These are phyloP conservation scores for Zasmidium angulare DNA, from an alignment of 2,329 filamentous ascomycete genomes.

Conservation along the genomic window DNA sequence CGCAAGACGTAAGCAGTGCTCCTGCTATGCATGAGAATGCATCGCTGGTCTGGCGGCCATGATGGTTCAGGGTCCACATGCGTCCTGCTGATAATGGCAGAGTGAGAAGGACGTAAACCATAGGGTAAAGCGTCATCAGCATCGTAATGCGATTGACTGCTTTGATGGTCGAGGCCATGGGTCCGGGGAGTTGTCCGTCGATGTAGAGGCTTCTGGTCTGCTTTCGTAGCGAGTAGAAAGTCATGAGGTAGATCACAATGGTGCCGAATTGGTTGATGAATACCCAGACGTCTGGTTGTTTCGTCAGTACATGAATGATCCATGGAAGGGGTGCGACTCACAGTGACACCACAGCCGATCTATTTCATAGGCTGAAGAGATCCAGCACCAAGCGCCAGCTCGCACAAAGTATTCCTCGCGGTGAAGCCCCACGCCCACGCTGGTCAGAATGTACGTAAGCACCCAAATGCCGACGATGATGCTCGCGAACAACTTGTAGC, in stretches of 20 bases:
- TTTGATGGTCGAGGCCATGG: constrained; percentile 27
- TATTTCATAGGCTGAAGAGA: constrained; percentile 54
- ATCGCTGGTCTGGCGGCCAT: constrained; percentile 33
- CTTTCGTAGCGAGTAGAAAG: constrained; percentile 32
- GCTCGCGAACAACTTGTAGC: constrained; percentile 52
- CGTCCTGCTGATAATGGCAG: constrained; percentile 63
- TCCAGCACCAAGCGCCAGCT: constrained; percentile 68
- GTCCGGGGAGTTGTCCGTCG: constrained; percentile 12
- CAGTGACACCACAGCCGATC: constrained; percentile 48
- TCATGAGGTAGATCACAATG: constrained; percentile 49
- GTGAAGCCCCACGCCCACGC: constrained; percentile 51
- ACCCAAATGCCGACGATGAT: constrained; percentile 55
- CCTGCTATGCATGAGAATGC: constrained; percentile 53
- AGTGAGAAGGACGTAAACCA: constrained; percentile 69
- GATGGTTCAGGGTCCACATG: constrained; percentile 61
- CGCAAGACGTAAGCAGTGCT: constrained; percentile 58
- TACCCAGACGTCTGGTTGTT: constrained; percentile 58
- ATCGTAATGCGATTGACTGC: constrained; percentile 45
- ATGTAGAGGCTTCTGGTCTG: constrained; percentile 26
- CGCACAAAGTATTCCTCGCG: constrained; percentile 58
- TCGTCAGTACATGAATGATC: not conserved
- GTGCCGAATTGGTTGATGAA: constrained; percentile 56
- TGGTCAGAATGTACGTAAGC: constrained; percentile 59
- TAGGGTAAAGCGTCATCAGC: constrained; percentile 66
- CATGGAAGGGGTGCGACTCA: too few relatives aligned